Conservation (phyloP, 768 basidiomycete species). For the Pholiota microspora region DNA sequence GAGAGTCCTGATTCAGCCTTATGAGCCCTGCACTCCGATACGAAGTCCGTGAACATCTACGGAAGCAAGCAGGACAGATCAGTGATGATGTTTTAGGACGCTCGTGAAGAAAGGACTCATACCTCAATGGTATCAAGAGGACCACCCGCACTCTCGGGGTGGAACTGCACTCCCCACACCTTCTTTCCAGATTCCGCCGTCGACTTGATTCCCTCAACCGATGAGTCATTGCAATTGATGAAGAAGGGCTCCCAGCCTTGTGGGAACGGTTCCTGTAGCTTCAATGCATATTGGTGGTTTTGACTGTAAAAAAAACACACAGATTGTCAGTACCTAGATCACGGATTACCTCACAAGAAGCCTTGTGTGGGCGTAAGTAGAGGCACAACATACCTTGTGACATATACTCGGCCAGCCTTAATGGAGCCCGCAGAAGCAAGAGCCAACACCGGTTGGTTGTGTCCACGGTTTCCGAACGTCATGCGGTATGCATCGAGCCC, state of each 20-base stretch:
- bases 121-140: slow-evolving; percentile 98
- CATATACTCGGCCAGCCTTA: slow-evolving; percentile 94
- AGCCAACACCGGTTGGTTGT: slow-evolving; percentile 98
- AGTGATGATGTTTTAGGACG: slow-evolving; percentile 1
- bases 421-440: slow-evolving; percentile 92
- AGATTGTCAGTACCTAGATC: background rate
- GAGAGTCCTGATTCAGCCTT: slow-evolving; percentile 33
- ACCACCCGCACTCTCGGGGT: slow-evolving; percentile 98
- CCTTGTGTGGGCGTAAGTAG: background rate
- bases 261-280: slow-evolving; percentile 93
- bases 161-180: slow-evolving; percentile 99
- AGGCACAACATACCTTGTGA: slow-evolving; percentile 65
- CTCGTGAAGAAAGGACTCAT: slow-evolving; percentile 18
- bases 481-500: slow-evolving; percentile 96
- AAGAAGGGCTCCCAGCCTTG: slow-evolving; percentile 98
- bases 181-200: slow-evolving; percentile 85
- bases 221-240: slow-evolving; percentile 99
- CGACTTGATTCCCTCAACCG: slow-evolving; percentile 97
- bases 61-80: slow-evolving; percentile 1
- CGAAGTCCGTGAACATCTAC: slow-evolving; percentile 94
- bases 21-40: slow-evolving; percentile 71
- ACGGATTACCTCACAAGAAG: background rate
- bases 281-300: slow-evolving; percentile 99
- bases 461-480: slow-evolving; percentile 99
- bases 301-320: slow-evolving; percentile 46